These are phyloP conservation scores for Leptosphaerulina australis DNA, from an alignment of 2,329 filamentous ascomycete genomes.

Conservation along the genomic window DNA sequence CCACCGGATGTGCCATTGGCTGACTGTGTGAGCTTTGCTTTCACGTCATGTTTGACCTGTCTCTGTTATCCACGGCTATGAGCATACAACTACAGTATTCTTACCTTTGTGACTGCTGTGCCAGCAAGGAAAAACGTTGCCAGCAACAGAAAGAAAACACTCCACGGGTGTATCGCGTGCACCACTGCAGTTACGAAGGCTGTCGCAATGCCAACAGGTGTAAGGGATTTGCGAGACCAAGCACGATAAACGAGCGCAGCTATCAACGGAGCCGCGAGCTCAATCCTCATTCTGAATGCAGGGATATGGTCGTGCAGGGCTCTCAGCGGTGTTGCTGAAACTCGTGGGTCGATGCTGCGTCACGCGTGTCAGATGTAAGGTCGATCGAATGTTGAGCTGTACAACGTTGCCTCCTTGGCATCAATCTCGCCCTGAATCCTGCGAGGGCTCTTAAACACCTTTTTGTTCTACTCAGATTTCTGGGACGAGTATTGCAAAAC, in stretches of 20 bases:
- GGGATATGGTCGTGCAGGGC: conserved; percentile 11
- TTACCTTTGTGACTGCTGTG: conserved; percentile 80
- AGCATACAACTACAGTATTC: neutral
- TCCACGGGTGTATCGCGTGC: conserved; percentile 93
- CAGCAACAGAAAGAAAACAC: conserved; percentile 84
- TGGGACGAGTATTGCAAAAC: neutral
- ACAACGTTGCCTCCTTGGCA: conserved; percentile 14
- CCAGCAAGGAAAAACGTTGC: conserved; percentile 86
- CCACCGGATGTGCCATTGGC: conserved; percentile 75
- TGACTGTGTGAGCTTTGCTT: conserved; percentile 79
- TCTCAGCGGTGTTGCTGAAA: conserved; percentile 20
- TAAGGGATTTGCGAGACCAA: conserved; percentile 66
- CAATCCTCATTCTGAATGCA: conserved; percentile 35
- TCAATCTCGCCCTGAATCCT: neutral
- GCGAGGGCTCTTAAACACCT: neutral
- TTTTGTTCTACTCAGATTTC: no score
- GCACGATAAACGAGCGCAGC: conserved; percentile 49
- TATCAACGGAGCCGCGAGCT: conserved; percentile 42
- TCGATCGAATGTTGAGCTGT: neutral
- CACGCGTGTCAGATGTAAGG: conserved; percentile 7
- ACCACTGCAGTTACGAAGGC: conserved; percentile 75
- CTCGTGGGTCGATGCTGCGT: conserved; percentile 20
- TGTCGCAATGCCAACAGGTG: conserved; percentile 72
- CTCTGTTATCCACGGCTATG: neutral
- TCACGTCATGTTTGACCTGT: conserved; percentile 85